Percentiles rank a stretch among this genome's conserved stretches.
Evolutionary conservation across 345 rosid species (phyloP).

Genomic region (Trapa bicornis): DNA sequence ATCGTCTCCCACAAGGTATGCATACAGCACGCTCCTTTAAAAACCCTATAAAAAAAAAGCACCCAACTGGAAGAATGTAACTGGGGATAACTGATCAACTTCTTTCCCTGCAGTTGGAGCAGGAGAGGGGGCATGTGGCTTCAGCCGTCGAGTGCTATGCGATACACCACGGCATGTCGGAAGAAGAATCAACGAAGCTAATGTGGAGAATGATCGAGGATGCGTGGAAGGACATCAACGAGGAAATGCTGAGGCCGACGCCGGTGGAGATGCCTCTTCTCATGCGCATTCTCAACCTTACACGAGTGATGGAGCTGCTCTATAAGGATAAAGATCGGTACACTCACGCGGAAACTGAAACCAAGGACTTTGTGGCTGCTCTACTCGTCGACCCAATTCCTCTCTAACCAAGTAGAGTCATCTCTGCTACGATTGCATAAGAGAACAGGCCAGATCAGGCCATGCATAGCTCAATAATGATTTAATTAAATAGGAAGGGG

Average conservation of each 20-base stretch:
- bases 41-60: background rate
- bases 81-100: too few relatives aligned
- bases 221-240: constrained; percentile 22
- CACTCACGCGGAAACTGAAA: constrained; percentile 5
- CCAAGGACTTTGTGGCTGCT: constrained; percentile 10
- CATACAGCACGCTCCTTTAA: too few relatives aligned
- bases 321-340: constrained; percentile 14
- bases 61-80: too few relatives aligned
- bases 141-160: constrained; percentile 14
- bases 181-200: constrained; percentile 3
- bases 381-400: constrained; percentile 11
- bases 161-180: constrained; percentile 3
- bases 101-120: constrained; percentile 7
- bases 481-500: too few relatives aligned
- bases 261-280: constrained; percentile 6
- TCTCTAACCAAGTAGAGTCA: too few relatives aligned
- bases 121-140: constrained; percentile 12
- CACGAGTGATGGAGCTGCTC: constrained; percentile 10
- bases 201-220: background rate
- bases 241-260: constrained; percentile 9
- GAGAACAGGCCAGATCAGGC: too few relatives aligned
- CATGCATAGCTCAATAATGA: too few relatives aligned
- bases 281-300: constrained; percentile 9
- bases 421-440: too few relatives aligned
- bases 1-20: constrained; percentile 4